Conservation (phyloP, 768 basidiomycete species). For the Boletus reticuloceps region DNA sequence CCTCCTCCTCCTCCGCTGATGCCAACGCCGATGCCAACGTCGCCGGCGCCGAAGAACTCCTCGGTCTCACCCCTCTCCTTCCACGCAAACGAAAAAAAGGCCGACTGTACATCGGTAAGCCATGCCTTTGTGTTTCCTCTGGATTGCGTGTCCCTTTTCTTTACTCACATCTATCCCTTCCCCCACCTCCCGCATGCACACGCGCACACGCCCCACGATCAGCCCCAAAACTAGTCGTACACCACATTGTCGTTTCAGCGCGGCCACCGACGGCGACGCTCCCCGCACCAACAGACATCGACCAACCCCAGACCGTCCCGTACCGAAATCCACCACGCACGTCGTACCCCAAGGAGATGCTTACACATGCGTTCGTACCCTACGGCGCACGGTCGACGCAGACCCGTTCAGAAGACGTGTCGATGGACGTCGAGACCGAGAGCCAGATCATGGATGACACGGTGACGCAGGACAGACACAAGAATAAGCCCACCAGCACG, state of each 20-base stretch:
- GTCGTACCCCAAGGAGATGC: conserved; percentile 54
- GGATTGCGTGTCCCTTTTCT: no score
- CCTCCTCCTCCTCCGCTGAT: conserved; percentile 15
- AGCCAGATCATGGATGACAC: conserved; percentile 18
- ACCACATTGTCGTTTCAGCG: conserved; percentile 57
- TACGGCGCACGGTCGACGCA: conserved; percentile 45
- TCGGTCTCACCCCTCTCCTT: conserved; percentile 56
- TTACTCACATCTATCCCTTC: no score
- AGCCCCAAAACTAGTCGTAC: conserved; percentile 62
- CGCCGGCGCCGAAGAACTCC: conserved; percentile 68
- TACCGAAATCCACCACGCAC: conserved; percentile 55
- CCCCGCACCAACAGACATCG: background rate
- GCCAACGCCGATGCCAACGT: conserved; percentile 27
- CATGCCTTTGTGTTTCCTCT: no score
- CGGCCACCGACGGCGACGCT: conserved; percentile 36
- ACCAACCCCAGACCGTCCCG: conserved; percentile 8
- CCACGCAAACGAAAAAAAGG: conserved; percentile 63
- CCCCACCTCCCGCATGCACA: no score
- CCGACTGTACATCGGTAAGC: conserved; percentile 54
- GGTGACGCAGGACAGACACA: background rate
- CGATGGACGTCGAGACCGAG: conserved; percentile 23
- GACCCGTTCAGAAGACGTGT: background rate
- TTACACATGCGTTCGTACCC: conserved; percentile 65
- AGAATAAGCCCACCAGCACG: conserved; percentile 10
- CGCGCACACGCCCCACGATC: background rate